Conservation (phyloP, 148 eudicot species). For the Fagopyrum tataricum region DNA sequence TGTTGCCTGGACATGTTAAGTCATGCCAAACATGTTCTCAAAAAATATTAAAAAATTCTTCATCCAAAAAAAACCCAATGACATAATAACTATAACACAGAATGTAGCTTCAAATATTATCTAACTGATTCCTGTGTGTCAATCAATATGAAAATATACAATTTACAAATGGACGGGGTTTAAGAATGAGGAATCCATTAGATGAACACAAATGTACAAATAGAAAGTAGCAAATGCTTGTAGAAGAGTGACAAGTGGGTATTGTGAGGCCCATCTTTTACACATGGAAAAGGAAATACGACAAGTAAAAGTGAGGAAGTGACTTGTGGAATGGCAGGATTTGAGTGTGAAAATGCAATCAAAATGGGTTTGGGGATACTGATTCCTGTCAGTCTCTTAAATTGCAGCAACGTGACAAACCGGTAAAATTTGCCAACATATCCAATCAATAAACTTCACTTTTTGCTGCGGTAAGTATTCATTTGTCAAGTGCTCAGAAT, state of each 20-base stretch:
- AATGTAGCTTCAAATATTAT: too few species aligned
- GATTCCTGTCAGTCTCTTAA: background rate
- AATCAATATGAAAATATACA: too few species aligned
- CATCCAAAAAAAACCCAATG: too few species aligned
- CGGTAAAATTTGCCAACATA: background rate
- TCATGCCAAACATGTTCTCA: too few species aligned
- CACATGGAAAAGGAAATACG: background rate
- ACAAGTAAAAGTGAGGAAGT: background rate
- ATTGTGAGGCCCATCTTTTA: too few species aligned
- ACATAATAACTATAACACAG: too few species aligned
- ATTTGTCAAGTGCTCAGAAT: background rate
- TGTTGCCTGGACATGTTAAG: too few species aligned
- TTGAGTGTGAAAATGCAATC: background rate
- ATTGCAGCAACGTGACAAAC: slow-evolving; percentile 2
- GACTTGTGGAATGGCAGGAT: background rate
- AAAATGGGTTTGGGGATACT: background rate
- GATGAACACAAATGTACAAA: background rate
- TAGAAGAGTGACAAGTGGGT: background rate
- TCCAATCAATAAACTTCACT: background rate
- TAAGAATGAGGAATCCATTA: background rate
- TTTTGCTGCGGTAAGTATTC: background rate
- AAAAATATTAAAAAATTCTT: too few species aligned
- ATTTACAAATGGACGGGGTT: too few species aligned
- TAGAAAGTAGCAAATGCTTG: background rate
- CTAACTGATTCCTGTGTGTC: too few species aligned